Percentiles rank a stretch among this genome's conserved stretches.
These are phyloP conservation scores for Volvariella surrecta DNA, from an alignment of 1,284 basidiomycete species.

Conservation along the genomic window DNA sequence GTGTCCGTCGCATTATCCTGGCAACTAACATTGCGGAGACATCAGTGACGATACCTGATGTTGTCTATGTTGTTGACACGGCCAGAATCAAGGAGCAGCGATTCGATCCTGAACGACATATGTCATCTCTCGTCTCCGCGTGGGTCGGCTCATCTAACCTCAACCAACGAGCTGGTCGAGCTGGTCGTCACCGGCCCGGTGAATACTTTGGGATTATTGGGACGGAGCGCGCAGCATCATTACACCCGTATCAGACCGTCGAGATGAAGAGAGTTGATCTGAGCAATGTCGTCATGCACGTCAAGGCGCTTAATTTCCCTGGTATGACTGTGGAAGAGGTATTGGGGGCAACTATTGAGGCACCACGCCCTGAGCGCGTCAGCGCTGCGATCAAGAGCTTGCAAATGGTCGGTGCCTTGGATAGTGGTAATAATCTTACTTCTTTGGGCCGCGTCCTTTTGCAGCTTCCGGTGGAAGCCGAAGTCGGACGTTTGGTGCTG, in stretches of 20 bases:
- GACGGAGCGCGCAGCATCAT: constrained; percentile 48
- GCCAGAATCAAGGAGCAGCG: constrained; percentile 88
- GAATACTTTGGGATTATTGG: constrained; percentile 89
- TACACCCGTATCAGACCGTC: constrained; percentile 83
- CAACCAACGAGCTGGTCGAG: constrained; percentile 90
- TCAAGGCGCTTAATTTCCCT: constrained; percentile 94
- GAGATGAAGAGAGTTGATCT: constrained; percentile 96
- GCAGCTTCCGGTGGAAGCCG: constrained; percentile 85
- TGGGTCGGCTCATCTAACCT: constrained; percentile 94
- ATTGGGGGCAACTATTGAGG: constrained; percentile 80
- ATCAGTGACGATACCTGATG: constrained; percentile 93
- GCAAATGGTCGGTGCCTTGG: constrained; percentile 84
- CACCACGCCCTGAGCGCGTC: constrained; percentile 78
- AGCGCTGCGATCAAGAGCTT: constrained; percentile 77
- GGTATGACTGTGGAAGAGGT: constrained; percentile 86
- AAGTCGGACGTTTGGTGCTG: constrained; percentile 85
- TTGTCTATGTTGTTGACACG: constrained; percentile 91
- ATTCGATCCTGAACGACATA: constrained; percentile 87
- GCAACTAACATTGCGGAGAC: constrained; percentile 98
- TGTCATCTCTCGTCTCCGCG: constrained; percentile 81
- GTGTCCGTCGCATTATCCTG: constrained; percentile 83
- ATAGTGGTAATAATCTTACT: constrained; percentile 72
- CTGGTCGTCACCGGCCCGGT: constrained; percentile 76
- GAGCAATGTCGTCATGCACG: constrained; percentile 91
- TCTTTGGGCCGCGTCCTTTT: constrained; percentile 84